phyloP scores from a whole-genome alignment of 768 basidiomycete genomes.

The Pisolithus microcarpus region DNA sequence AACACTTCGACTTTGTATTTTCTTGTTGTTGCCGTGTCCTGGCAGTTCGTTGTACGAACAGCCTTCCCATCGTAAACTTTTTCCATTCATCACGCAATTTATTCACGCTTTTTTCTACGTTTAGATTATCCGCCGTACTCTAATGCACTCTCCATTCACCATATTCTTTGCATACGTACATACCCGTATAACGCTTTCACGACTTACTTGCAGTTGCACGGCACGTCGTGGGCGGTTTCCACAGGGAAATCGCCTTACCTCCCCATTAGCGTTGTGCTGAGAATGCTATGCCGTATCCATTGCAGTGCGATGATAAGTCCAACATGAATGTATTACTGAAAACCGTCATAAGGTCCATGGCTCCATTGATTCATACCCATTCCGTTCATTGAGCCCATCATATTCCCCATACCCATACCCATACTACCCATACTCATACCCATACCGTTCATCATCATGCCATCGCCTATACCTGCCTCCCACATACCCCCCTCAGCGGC shows the following conservation, averaged over 20 bases:
- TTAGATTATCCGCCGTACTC: constrained; percentile 44
- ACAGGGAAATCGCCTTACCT: no score
- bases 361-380: constrained; percentile 37
- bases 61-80: no score
- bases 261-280: no score
- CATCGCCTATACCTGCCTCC: constrained; percentile 33
- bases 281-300: no score
- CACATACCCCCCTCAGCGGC: constrained; percentile 30
- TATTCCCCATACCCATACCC: constrained; percentile 30
- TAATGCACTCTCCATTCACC: constrained; percentile 18
- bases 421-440: constrained; percentile 20
- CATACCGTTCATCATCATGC: constrained; percentile 38
- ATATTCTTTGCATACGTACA: constrained; percentile 20
- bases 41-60: no score
- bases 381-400: constrained; percentile 29
- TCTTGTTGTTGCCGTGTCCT: neutral
- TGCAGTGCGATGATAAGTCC: no score
- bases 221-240: neutral
- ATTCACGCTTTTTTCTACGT: constrained; percentile 14
- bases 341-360: constrained; percentile 27
- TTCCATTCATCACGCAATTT: no score
- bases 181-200: constrained; percentile 15
- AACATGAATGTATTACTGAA: constrained; percentile 15
- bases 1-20: neutral
- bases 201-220: constrained; percentile 2